phyloP scores from a whole-genome alignment of 2,329 filamentous ascomycete species.

The Graphilbum fragrans region DNA sequence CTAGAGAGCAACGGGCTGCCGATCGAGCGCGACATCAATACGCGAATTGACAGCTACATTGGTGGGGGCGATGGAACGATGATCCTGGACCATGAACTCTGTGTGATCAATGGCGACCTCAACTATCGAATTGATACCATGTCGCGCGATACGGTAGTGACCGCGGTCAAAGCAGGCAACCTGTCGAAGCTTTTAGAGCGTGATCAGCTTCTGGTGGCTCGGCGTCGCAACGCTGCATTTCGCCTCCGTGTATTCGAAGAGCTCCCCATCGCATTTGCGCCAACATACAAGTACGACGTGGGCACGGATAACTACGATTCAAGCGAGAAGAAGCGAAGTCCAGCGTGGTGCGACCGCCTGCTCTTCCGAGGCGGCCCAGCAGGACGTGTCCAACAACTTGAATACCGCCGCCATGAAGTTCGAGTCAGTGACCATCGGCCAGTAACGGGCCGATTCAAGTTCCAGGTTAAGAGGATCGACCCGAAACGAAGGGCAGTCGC shows the following conservation, averaged over 20 bases:
- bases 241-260: conserved; percentile 84
- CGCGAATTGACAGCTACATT: conserved; percentile 66
- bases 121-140: conserved; percentile 99
- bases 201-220: conserved; percentile 82
- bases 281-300: conserved; percentile 98
- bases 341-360: conserved; percentile 92
- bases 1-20: conserved; percentile 71
- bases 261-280: conserved; percentile 78
- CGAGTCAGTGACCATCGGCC: conserved; percentile 86
- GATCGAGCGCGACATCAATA: conserved; percentile 51
- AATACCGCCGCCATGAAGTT: conserved; percentile 84
- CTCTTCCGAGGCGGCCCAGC: conserved; percentile 56
- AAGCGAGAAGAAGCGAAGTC: conserved; percentile 85
- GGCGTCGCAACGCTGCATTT: conserved; percentile 82
- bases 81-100: conserved; percentile 96
- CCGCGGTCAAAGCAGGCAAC: conserved; percentile 70
- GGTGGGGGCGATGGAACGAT: conserved; percentile 91
- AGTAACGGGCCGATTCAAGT: conserved; percentile 72
- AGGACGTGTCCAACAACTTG: conserved; percentile 72
- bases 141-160: conserved; percentile 84
- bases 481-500: conserved; percentile 49
- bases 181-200: conserved; percentile 78
- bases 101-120: conserved; percentile 86
- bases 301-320: conserved; percentile 90
- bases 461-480: conserved; percentile 74